Conservation (phyloP, 164 flowering plant genomes). For the Brasenia schreberi region DNA sequence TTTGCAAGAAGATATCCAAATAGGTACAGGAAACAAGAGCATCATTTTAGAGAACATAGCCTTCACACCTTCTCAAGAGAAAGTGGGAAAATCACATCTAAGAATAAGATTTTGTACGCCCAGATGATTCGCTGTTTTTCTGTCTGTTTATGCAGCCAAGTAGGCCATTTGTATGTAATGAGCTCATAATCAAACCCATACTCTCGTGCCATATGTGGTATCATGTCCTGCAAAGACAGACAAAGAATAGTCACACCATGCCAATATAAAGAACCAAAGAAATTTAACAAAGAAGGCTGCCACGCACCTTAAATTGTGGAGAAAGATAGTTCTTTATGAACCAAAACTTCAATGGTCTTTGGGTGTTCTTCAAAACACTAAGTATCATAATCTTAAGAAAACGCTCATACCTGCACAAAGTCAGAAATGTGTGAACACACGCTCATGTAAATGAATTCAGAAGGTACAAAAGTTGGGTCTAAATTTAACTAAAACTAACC, state of each 20-base stretch:
- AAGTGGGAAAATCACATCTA: conserved; percentile 97
- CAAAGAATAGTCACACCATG: not conserved
- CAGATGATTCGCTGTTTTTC: conserved; percentile 97
- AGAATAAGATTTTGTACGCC: conserved; percentile 96
- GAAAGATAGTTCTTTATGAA: conserved; percentile 97
- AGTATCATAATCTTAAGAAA: conserved; percentile 94
- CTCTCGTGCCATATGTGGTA: conserved; percentile 89
- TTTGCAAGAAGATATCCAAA: not conserved
- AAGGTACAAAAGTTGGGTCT: no score
- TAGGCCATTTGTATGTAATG: conserved; percentile 96
- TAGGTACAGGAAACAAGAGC: not conserved
- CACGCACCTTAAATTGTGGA: conserved; percentile 83
- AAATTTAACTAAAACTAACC: no score
- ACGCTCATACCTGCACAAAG: conserved; percentile 76
- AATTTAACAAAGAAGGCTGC: not conserved
- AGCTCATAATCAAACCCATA: conserved; percentile 93
- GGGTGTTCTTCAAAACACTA: conserved; percentile 82
- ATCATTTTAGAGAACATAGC: not conserved
- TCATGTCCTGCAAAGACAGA: conserved; percentile 52
- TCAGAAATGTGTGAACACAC: not conserved
- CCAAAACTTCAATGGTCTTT: conserved; percentile 96
- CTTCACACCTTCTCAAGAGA: conserved; percentile 73
- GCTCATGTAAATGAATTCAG: no score
- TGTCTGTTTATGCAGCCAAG: conserved; percentile 96
- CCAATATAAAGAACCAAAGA: not conserved